phyloP scores from a whole-genome alignment of 2,329 filamentous ascomycete species.

The Ophiostoma pallidulum region DNA sequence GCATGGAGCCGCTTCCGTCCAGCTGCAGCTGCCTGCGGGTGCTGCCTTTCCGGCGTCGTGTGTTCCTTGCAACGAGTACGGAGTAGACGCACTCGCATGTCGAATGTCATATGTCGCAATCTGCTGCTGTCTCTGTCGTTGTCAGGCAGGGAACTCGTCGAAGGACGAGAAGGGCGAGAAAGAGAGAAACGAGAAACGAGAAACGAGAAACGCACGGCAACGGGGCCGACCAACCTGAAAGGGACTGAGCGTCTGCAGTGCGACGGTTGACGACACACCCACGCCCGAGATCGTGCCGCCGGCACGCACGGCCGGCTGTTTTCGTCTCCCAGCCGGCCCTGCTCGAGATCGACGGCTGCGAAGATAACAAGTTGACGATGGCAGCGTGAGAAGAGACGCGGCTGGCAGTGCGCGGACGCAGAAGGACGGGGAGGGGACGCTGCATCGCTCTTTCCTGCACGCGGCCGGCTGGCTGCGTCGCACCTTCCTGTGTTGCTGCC shows the following conservation, averaged over 20 bases:
- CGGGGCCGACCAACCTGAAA: too few species aligned
- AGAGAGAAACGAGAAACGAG: background rate
- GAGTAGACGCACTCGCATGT: too few species aligned
- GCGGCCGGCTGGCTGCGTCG: background rate
- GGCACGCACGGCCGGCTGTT: too few species aligned
- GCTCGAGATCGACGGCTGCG: too few species aligned
- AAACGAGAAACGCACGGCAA: background rate
- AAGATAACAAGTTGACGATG: too few species aligned
- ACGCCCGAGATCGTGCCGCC: background rate
- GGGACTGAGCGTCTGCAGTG: background rate
- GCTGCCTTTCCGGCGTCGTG: background rate
- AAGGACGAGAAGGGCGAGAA: constrained; percentile 5
- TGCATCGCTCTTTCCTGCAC: constrained; percentile 5
- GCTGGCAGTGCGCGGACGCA: background rate
- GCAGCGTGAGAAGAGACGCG: background rate
- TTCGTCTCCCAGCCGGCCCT: too few species aligned
- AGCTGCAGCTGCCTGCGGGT: too few species aligned
- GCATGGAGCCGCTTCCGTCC: too few species aligned
- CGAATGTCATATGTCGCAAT: background rate
- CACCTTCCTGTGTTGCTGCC: constrained; percentile 11
- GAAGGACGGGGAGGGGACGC: background rate
- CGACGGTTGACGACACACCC: background rate
- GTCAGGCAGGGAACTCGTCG: too few species aligned
- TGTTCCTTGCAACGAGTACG: too few species aligned
- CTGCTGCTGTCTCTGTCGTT: background rate